Evolutionary conservation across 1,284 basidiomycete genomes (phyloP).

Genomic region (Fomitiporia mediterranea): DNA sequence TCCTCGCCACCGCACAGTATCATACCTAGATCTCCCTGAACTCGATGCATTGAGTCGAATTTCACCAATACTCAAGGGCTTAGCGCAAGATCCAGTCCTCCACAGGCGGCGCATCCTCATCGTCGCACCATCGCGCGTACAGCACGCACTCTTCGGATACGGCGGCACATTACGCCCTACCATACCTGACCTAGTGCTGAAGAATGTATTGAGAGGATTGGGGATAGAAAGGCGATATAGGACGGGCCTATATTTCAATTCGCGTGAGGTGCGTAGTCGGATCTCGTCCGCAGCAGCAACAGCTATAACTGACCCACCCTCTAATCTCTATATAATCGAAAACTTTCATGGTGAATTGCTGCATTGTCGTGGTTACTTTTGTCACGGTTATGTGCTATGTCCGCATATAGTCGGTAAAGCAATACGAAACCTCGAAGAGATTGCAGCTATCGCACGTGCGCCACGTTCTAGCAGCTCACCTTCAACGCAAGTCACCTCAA

Average conservation of each 20-base stretch:
- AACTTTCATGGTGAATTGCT: too few relatives aligned
- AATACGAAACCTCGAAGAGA: conserved; percentile 50
- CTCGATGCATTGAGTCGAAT: conserved; percentile 47
- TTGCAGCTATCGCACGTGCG: conserved; percentile 47
- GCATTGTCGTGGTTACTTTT: too few relatives aligned
- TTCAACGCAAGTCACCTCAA: conserved; percentile 36
- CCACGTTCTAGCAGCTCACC: conserved; percentile 42
- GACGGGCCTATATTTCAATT: conserved; percentile 58
- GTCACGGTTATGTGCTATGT: too few relatives aligned
- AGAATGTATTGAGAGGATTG: conserved; percentile 62
- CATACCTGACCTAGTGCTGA: conserved; percentile 56
- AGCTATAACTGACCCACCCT: too few relatives aligned
- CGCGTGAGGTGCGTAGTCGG: conserved; percentile 43
- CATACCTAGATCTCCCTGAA: conserved; percentile 68
- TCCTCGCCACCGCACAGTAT: conserved; percentile 38
- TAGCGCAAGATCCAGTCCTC: conserved; percentile 57
- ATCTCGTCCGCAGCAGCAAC: too few relatives aligned
- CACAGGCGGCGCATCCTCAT: conserved; percentile 55
- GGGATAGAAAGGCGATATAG: conserved; percentile 61
- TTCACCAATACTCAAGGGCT: conserved; percentile 39
- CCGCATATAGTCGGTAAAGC: conserved; percentile 52
- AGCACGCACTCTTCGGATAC: conserved; percentile 55
- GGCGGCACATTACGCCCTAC: conserved; percentile 58
- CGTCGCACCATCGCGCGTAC: conserved; percentile 59
- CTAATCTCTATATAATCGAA: too few relatives aligned